These are phyloP conservation scores for Colletotrichum melonis DNA, from an alignment of 2,329 filamentous ascomycete species.

Conservation along the genomic window DNA sequence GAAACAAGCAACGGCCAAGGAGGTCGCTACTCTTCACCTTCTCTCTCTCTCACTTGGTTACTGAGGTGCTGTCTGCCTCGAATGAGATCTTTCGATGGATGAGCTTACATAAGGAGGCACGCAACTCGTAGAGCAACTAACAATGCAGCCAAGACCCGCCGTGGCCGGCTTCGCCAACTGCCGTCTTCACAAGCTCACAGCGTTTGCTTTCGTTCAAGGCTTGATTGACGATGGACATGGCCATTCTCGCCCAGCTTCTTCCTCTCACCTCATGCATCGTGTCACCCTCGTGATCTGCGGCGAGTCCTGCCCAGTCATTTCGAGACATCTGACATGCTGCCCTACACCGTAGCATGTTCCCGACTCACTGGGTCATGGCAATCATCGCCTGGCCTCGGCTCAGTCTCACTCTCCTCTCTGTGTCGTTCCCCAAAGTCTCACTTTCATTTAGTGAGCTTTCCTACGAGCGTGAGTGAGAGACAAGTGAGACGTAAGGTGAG, in stretches of 20 bases:
- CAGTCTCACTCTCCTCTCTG: not conserved
- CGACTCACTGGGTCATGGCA: not conserved
- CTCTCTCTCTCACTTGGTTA: no score
- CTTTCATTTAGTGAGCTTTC: not conserved
- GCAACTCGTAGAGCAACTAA: not conserved
- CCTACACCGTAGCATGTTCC: not conserved
- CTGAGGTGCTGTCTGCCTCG: no score
- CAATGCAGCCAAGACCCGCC: conserved; percentile 2
- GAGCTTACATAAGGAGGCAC: no score
- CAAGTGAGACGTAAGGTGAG: not conserved
- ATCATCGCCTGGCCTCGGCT: not conserved
- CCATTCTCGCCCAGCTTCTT: not conserved
- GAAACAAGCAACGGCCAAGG: conserved; percentile 10
- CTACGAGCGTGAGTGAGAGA: no score
- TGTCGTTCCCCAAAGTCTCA: not conserved
- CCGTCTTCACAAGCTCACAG: not conserved
- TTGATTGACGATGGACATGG: no score
- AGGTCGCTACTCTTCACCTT: not conserved
- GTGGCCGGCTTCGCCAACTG: not conserved
- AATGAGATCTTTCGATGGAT: no score
- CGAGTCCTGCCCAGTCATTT: not conserved
- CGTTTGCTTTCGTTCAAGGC: not conserved
- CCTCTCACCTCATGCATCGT: not conserved
- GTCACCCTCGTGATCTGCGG: not conserved
- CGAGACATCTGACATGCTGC: not conserved